These are phyloP conservation scores for Pugionium cornutum DNA, from an alignment of 345 rosid genomes.

Conservation along the genomic window DNA sequence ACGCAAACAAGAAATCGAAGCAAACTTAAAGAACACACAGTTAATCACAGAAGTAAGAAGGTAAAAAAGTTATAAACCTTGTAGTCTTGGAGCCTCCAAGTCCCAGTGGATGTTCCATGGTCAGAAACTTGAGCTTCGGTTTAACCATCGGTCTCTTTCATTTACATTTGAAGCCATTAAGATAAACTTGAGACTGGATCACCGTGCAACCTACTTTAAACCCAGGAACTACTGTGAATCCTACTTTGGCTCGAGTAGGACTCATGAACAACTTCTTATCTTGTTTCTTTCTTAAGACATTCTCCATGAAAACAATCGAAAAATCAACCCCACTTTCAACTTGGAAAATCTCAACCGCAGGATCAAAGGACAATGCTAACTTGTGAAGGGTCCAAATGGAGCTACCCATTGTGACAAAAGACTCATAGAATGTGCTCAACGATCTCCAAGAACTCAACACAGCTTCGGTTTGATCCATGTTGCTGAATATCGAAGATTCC, in stretches of 20 bases:
- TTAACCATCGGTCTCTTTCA: slow-evolving; percentile 31
- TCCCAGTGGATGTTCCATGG: background rate
- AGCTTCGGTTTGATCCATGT: slow-evolving; percentile 65
- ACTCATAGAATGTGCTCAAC: slow-evolving; percentile 61
- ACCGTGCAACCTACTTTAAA: slow-evolving; percentile 73
- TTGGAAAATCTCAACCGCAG: slow-evolving; percentile 78
- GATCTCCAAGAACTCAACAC: slow-evolving; percentile 90
- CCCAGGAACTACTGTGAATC: slow-evolving; percentile 91
- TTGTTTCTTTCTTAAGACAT: slow-evolving; percentile 48
- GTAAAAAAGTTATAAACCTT: slow-evolving; percentile 9
- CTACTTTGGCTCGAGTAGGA: slow-evolving; percentile 60
- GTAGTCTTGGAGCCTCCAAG: slow-evolving; percentile 19
- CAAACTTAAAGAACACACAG: slow-evolving; percentile 16
- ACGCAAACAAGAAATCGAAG: slow-evolving; percentile 27
- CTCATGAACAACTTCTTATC: slow-evolving; percentile 28
- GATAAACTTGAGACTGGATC: slow-evolving; percentile 78
- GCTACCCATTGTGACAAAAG: slow-evolving; percentile 84
- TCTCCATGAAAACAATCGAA: slow-evolving; percentile 85
- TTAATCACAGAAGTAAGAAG: slow-evolving; percentile 38
- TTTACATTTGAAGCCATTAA: slow-evolving; percentile 52
- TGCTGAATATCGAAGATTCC: slow-evolving; percentile 79
- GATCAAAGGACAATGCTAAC: slow-evolving; percentile 83
- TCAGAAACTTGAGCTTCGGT: slow-evolving; percentile 6
- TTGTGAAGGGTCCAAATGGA: slow-evolving; percentile 78
- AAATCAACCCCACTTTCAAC: slow-evolving; percentile 81